These are phyloP conservation scores for Pleurotus giganteus DNA, from an alignment of 768 basidiomycete genomes.

Conservation along the genomic window DNA sequence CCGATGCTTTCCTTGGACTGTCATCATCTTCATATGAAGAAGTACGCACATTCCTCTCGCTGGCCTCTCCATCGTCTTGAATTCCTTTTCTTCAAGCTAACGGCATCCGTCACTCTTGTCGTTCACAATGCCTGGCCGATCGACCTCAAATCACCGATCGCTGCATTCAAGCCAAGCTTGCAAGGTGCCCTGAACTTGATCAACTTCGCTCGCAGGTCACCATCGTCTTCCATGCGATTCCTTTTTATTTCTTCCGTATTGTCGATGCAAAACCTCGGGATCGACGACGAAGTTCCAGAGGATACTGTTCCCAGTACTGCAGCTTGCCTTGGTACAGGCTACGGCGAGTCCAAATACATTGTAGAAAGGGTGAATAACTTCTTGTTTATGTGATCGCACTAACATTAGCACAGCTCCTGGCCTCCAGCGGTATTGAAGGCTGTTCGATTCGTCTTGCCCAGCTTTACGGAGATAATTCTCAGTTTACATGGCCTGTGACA, in stretches of 20 bases:
- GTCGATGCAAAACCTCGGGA: constrained; percentile 19
- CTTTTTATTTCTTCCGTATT: constrained; percentile 36
- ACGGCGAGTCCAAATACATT: constrained; percentile 37
- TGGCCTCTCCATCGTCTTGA: background rate
- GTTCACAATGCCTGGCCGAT: constrained; percentile 46
- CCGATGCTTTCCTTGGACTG: constrained; percentile 21
- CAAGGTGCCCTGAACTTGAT: constrained; percentile 39
- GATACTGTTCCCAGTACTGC: constrained; percentile 20
- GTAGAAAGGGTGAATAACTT: constrained; percentile 29
- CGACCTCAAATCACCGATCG: constrained; percentile 43
- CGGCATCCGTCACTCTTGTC: constrained; percentile 22
- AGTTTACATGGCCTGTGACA: constrained; percentile 30
- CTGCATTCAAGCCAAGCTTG: constrained; percentile 44
- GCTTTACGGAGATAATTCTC: constrained; percentile 25
- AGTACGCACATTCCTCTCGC: background rate
- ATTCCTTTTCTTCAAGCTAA: constrained; percentile 18
- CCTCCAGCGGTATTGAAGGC: constrained; percentile 20
- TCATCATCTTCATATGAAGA: constrained; percentile 15
- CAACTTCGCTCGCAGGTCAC: constrained; percentile 27
- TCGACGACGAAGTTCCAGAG: constrained; percentile 26
- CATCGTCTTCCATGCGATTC: constrained; percentile 20
- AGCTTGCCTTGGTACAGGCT: constrained; percentile 30
- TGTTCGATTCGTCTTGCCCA: constrained; percentile 30
- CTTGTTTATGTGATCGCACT: background rate
- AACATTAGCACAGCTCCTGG: constrained; percentile 18